Evolutionary conservation across 768 basidiomycete genomes (phyloP).

Genomic region (Lentinula edodes): DNA sequence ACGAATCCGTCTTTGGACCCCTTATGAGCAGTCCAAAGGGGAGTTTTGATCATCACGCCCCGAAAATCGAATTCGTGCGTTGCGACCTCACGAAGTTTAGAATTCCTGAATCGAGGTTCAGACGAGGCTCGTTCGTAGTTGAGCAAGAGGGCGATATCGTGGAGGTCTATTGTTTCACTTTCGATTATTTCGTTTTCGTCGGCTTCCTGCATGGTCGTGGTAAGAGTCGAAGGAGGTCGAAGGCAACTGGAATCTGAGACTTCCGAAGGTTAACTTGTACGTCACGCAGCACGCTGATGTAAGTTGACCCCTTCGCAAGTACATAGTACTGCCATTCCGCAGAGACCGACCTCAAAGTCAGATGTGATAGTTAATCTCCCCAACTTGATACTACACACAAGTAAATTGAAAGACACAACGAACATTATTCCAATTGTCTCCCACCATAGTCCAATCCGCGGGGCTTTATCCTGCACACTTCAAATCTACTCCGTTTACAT

Average conservation of each 20-base stretch:
- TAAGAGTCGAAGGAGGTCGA: too few relatives aligned
- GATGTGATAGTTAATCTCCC: too few relatives aligned
- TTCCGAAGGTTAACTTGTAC: too few relatives aligned
- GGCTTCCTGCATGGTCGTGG: not conserved
- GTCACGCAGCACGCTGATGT: too few relatives aligned
- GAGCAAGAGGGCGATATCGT: slow-evolving; percentile 17
- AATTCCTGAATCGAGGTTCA: slow-evolving; percentile 15
- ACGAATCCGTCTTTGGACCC: slow-evolving; percentile 11
- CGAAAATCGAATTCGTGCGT: not conserved
- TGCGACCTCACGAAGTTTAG: slow-evolving; percentile 13
- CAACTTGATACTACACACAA: not conserved
- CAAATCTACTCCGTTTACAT: too few relatives aligned
- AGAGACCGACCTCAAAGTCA: too few relatives aligned
- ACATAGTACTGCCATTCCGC: too few relatives aligned
- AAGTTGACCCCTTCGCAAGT: too few relatives aligned
- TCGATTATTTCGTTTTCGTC: not conserved
- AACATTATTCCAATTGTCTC: too few relatives aligned
- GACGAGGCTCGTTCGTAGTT: not conserved
- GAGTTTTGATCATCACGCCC: not conserved
- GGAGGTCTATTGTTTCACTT: slow-evolving; percentile 3
- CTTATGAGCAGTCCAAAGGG: not conserved
- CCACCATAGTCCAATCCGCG: too few relatives aligned
- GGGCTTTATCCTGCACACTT: too few relatives aligned
- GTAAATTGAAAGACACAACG: too few relatives aligned
- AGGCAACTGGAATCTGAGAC: not conserved